Base-by-base conservation (phyloP, 768 basidiomycete species). In the Pleurotus citrinopileatus region DNA sequence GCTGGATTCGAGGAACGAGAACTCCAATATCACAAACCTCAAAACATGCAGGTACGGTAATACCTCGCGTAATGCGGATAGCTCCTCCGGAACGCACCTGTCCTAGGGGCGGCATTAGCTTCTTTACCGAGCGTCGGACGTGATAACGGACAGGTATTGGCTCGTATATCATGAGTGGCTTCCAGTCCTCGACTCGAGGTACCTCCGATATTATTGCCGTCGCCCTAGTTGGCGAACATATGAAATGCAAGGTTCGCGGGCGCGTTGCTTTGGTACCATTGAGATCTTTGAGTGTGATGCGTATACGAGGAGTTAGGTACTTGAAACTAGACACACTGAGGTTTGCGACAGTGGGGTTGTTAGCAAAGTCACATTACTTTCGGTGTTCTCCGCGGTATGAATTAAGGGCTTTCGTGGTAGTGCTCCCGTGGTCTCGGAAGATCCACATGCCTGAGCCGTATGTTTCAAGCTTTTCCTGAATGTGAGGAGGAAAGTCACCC, bases 401-500 rank as follows among this genome's bases (percentile, higher is more conserved):
- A 62, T 91, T 92, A 50, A 91, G 64, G 2, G 86, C 87, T 5
- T 86, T 76, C 2, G 89, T 91, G 3, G 91, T 95, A n/a, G 60
- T 58, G 37, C 69, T 64, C 47, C 74, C 67, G 54, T 86, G 76
- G 40, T 86, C 75, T 56, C 93, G 78, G 61, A 85, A 91, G 32
- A 82, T 66, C 89, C 91, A 95, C 80, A 92, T 87, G 43, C 84
- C 82, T 27, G 68, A 42, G 1, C 93, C 93, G 64, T 86, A 92
- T 8, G 70, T 62, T 32, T 81, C 67, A 2, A 94, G 75, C 47
- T 70, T 71, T 15, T 70, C 60, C 63, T 86, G 77, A 25, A 91
- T 78, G 19, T 73, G 59, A 10, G 62, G 57, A 20, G 89, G 86
- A 63, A 93, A 94, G 65, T 95, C 92, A 46, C 71, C 51, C 7